Evolutionary conservation across 1,284 basidiomycete species (phyloP), one percentile per base, ranked within the genome.

Genomic region (Puccinia horiana): DNA sequence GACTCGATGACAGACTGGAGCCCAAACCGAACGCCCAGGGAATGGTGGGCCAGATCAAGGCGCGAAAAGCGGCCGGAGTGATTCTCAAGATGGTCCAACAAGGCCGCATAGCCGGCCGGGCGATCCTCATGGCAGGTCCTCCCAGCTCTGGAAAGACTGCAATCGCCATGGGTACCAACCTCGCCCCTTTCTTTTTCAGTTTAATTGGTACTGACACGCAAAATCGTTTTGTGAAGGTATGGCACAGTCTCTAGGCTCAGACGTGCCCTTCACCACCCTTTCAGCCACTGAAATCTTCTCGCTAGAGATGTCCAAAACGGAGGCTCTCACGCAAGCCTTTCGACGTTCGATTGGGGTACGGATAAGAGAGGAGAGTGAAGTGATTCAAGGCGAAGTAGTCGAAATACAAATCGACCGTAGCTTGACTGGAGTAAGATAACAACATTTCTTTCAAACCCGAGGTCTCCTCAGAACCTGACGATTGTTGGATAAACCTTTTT

Each of bases 71-170:
- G 0, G 96, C 96, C 0, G 96, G 96, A 6, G 93, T 98, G 89
- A 96, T 98, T 84, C 90, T 98, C 85, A 96, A 94, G 88, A 97
- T 99, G 95, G 95, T 99, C 0, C 94, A 97, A 87, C 93, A 97
- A 85, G 94, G 94, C 26, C 90, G 92, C 78, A 98, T 99, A 86
- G 94, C 96, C 0, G 96, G 96, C 49, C 91, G 96, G 75, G 94
- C 95, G 8, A 96, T 98, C 88, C 89, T 98, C 79, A 97, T 98
- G 87, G 95, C 96, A 23, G 96, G 96, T 0, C 96, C 96, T 3
- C 96, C 96, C 14, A 94, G 94, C 67, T 95, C 95, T 1, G 96
- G 96, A 76, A 99, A 98, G 89, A 98, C 96, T 0, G 96, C 96
- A 58, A 97, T 98, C 86, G 96, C 96, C 12, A 91, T 98, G 89